phyloP scores from a whole-genome alignment of 2,329 filamentous ascomycete species.

The Colletotrichum horii region DNA sequence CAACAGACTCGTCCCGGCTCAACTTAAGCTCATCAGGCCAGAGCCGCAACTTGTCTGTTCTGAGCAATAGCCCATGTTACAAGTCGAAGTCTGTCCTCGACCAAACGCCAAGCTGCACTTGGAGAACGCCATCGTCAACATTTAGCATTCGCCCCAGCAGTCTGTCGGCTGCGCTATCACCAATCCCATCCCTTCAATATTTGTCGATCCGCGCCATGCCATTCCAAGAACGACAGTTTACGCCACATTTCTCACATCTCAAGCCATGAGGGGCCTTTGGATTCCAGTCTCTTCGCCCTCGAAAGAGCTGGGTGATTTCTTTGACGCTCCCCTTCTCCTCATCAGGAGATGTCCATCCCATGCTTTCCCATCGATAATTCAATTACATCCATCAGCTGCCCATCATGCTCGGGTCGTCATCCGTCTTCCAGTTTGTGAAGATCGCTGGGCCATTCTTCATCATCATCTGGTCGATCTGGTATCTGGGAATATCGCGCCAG shows the following conservation, averaged over 20 bases:
- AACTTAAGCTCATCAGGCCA: not conserved
- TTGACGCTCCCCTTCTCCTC: not conserved
- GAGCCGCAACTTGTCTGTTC: not conserved
- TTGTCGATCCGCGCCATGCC: slow-evolving; percentile 14
- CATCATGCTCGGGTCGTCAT: slow-evolving; percentile 26
- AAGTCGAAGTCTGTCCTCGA: not conserved
- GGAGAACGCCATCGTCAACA: not conserved
- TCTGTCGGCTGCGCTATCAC: not conserved
- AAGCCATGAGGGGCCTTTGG: not conserved
- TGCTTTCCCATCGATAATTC: not conserved
- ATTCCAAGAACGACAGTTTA: not conserved
- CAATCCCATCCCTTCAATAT: slow-evolving; percentile 20
- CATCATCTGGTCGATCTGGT: slow-evolving; percentile 28
- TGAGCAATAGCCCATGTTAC: not conserved
- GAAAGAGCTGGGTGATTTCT: not conserved
- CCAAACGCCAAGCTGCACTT: not conserved
- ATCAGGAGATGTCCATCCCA: not conserved
- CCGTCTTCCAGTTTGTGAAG: slow-evolving; percentile 28
- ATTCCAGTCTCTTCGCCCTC: slow-evolving; percentile 11
- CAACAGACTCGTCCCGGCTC: not conserved
- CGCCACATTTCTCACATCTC: slow-evolving; percentile 9
- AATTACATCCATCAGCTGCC: not conserved
- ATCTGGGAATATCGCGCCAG: slow-evolving; percentile 25
- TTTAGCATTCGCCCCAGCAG: not conserved
- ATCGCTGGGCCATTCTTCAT: slow-evolving; percentile 25